Evolutionary conservation across 2,329 filamentous ascomycete genomes (phyloP).

Genomic region (Diaporthe velutina): DNA sequence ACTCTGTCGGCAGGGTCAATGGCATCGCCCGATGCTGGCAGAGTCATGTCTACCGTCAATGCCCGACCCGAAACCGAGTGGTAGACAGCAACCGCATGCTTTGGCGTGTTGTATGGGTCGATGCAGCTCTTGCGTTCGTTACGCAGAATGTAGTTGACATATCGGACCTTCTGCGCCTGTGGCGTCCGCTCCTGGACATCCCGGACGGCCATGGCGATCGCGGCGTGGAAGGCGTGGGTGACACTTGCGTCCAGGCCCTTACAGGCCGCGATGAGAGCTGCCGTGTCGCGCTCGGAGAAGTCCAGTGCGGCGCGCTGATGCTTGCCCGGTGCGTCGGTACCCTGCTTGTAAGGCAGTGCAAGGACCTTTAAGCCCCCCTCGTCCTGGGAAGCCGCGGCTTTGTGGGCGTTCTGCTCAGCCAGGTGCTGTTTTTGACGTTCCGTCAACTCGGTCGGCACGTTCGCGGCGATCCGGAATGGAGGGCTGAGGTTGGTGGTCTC

Average conservation of each 20-base stretch:
- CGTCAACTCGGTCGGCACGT: background rate
- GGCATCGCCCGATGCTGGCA: background rate
- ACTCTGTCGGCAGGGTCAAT: background rate
- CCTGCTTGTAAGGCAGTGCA: background rate
- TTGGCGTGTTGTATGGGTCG: background rate
- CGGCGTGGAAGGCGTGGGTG: background rate
- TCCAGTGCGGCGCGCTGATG: background rate
- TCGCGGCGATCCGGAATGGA: slow-evolving; percentile 1
- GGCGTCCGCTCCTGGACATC: background rate
- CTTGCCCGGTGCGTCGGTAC: background rate
- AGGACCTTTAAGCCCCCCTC: background rate
- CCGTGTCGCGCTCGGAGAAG: background rate
- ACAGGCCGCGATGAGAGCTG: background rate
- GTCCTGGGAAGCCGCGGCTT: background rate
- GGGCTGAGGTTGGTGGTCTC: background rate
- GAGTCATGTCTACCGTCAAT: background rate
- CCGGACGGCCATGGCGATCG: background rate
- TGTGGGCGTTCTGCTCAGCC: background rate
- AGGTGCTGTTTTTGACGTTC: background rate
- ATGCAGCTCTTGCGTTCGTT: background rate
- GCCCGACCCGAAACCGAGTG: background rate
- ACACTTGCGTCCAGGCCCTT: background rate
- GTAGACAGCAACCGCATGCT: background rate
- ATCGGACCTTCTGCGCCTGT: background rate
- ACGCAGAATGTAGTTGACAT: background rate